Base-by-base conservation (phyloP, 2,329 filamentous ascomycete genomes). In the Ophiostoma sp. region DNA sequence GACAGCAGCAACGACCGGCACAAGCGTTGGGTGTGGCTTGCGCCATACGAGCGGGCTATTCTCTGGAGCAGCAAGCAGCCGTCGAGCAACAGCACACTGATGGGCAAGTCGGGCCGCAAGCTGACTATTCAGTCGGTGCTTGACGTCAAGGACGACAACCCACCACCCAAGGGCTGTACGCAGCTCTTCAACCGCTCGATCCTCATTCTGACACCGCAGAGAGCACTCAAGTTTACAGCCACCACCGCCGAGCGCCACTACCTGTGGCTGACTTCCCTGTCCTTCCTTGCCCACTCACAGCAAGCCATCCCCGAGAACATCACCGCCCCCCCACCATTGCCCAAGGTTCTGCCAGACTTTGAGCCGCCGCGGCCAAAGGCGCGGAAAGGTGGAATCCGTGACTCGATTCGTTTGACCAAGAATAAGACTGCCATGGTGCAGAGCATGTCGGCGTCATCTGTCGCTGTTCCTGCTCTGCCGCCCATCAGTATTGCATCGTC, bases 51-150 rank as follows among this genome's bases (percentile, higher is more conserved):
- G 80, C 86, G 94, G 73, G 90, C 94, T 15, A 94, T 99, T 72
- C 92, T 99, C 79, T 99, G 95, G 95, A 97, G 94, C 79, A 96
- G 91, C 84, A 97, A 96, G 83, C 95, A 99, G 80, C 95, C 95
- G 20, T 92, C 89, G 11, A 93, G 89, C 75, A 93, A 94, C 41
- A 90, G 88, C 75, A 94, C 94, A 41, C 81, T 99, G 79, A 85
- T 98, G 84, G 95, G 95, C 74, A 99, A 98, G 83, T 91, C 90
- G 77, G 95, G 95, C 69, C 89, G 95, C 75, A 99, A 98, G 81
- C 94, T 99, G 76, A 87, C 86, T 11, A 97, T 99, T 74, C 94
- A 98, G 83, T 97, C 95, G 11, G 95, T 99, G 4, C 85, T 99
- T 39, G 95, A 99, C 76, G 95, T 99, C 73, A 96, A 96, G 79